These are phyloP conservation scores for Coemansia sp. DNA, from an alignment of 192 early-diverging fungal genomes.

Conservation along the genomic window DNA sequence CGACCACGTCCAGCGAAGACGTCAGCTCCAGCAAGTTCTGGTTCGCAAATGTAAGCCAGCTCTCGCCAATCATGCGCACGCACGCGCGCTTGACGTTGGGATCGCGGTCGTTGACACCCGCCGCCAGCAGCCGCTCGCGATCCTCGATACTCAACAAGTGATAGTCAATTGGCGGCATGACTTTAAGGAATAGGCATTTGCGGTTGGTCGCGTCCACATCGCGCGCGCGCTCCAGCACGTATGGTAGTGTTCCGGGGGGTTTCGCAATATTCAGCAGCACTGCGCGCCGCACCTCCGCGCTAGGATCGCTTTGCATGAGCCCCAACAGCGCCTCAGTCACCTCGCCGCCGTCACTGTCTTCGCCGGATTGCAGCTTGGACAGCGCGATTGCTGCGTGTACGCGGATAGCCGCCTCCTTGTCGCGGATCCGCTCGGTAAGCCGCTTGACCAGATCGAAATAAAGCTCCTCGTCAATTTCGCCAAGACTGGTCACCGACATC, in stretches of 20 bases:
- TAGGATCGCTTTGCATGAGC: slow-evolving; percentile 70
- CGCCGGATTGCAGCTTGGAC: slow-evolving; percentile 68
- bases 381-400: slow-evolving; percentile 74
- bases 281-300: slow-evolving; percentile 77
- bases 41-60: slow-evolving; percentile 71
- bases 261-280: slow-evolving; percentile 73
- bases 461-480: slow-evolving; percentile 76
- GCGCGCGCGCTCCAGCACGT: slow-evolving; percentile 69
- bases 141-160: slow-evolving; percentile 63
- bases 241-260: slow-evolving; percentile 58
- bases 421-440: slow-evolving; percentile 67
- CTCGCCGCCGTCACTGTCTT: slow-evolving; percentile 56
- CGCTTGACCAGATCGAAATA: slow-evolving; percentile 64
- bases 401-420: slow-evolving; percentile 77
- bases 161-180: slow-evolving; percentile 71
- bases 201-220: slow-evolving; percentile 75
- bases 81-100: slow-evolving; percentile 69
- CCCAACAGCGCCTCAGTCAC: slow-evolving; percentile 62
- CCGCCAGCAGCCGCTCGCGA: slow-evolving; percentile 65
- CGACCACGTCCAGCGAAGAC: slow-evolving; percentile 67
- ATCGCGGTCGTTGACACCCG: slow-evolving; percentile 81
- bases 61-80: slow-evolving; percentile 61
- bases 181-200: slow-evolving; percentile 64
- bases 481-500: slow-evolving; percentile 64
- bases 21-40: slow-evolving; percentile 72